A percentile compares a stretch with the other conserved stretches of the same genome.
Conservation (phyloP, 345 rosid genomes). For the Clausena lansium region DNA sequence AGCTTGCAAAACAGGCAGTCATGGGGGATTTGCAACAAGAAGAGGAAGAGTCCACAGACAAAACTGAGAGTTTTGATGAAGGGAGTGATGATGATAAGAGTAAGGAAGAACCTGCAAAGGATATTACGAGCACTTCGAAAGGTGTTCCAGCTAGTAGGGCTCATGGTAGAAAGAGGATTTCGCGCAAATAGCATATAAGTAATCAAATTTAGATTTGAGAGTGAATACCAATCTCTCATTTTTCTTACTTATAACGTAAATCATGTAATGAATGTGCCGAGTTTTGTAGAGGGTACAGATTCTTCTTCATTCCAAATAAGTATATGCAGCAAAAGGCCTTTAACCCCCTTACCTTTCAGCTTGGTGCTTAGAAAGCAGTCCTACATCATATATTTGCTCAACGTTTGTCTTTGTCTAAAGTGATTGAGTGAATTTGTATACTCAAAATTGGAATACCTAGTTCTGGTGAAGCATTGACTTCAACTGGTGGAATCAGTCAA, state of each 20-base stretch:
- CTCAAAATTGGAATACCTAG: not conserved
- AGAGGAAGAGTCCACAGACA: slow-evolving; percentile 60
- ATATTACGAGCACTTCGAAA: slow-evolving; percentile 34
- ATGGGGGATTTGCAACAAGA: slow-evolving; percentile 31
- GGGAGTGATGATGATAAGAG: slow-evolving; percentile 39
- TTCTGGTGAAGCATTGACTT: not conserved
- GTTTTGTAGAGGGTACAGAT: not conserved
- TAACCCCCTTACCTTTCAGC: not conserved
- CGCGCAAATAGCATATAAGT: slow-evolving; percentile 22
- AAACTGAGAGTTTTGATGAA: slow-evolving; percentile 61
- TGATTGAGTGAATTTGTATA: not conserved
- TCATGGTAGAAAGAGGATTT: slow-evolving; percentile 44
- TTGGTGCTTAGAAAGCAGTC: not conserved
- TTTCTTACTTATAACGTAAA: not conserved
- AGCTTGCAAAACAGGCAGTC: slow-evolving; percentile 43
- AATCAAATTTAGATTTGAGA: not conserved
- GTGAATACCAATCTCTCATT: not conserved
- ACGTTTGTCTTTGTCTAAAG: not conserved
- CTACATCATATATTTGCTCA: not conserved
- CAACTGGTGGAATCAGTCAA: not conserved
- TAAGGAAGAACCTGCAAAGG: slow-evolving; percentile 40
- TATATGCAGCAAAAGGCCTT: not conserved
- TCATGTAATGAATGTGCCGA: not conserved
- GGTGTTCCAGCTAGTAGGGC: slow-evolving; percentile 30
- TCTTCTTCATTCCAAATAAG: not conserved